These are phyloP conservation scores for Podaxis sp. DNA, from an alignment of 768 basidiomycete species.

Conservation along the genomic window DNA sequence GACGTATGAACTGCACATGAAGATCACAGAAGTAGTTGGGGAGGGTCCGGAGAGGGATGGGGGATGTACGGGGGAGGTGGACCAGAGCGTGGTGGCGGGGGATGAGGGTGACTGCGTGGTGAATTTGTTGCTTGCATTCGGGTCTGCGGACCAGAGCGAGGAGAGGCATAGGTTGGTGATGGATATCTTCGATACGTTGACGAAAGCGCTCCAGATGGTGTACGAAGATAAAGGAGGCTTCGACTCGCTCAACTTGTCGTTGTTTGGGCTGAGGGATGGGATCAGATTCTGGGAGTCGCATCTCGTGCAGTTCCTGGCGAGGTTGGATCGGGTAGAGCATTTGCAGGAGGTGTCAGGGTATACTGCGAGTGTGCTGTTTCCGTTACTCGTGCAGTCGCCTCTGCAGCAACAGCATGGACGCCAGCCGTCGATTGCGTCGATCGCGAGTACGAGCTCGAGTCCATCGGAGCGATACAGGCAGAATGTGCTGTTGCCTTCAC, in stretches of 20 bases:
- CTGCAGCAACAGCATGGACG: constrained; percentile 6
- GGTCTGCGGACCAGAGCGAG: constrained; percentile 1
- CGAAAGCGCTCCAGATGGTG: not conserved
- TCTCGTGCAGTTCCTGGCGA: not conserved
- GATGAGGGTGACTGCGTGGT: constrained; percentile 1
- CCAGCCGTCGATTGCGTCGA: not conserved
- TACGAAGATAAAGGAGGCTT: constrained; percentile 14
- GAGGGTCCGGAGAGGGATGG: not conserved
- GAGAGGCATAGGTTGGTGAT: constrained; percentile 9
- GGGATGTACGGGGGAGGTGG: too few relatives aligned
- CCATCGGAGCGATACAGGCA: constrained; percentile 8
- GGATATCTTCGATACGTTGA: constrained; percentile 9
- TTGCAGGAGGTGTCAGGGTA: constrained; percentile 12
- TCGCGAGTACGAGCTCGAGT: not conserved
- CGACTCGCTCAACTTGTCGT: constrained; percentile 8
- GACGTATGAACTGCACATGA: not conserved
- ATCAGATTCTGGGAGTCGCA: constrained; percentile 1
- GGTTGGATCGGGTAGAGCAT: constrained; percentile 11
- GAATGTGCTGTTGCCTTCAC: constrained; percentile 9
- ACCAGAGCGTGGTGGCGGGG: not conserved
- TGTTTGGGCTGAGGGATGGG: constrained; percentile 6
- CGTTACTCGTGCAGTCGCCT: constrained; percentile 11
- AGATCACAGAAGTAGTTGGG: not conserved
- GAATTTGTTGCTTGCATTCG: constrained; percentile 5
- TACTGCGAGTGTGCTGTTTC: constrained; percentile 11